A percentile compares a stretch with the other conserved stretches of the same genome.
Conservation (phyloP, 805 yeast genomes). For the Torulaspora microellipsoides region DNA sequence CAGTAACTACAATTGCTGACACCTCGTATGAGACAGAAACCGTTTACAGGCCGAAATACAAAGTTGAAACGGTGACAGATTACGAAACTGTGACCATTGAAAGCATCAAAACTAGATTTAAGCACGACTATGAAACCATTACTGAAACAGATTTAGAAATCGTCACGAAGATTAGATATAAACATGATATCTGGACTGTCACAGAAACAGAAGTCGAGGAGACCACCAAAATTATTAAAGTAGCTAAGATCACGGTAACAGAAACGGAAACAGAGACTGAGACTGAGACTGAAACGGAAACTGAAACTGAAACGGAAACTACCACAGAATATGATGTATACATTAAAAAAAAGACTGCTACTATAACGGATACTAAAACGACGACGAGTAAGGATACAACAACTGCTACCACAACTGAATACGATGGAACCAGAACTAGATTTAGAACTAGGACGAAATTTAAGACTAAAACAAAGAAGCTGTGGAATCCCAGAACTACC, state of each 20-base stretch:
- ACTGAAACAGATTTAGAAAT: conserved; percentile 23
- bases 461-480: conserved; percentile 1
- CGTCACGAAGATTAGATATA: conserved; percentile 19
- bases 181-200: conserved; percentile 17
- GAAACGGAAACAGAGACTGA: conserved; percentile 17
- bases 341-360: conserved; percentile 13
- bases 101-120: conserved; percentile 26
- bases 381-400: conserved; percentile 26
- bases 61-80: conserved; percentile 9
- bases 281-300: conserved; percentile 20
- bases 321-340: conserved; percentile 11
- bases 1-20: conserved; percentile 15
- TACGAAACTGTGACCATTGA: conserved; percentile 17
- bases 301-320: conserved; percentile 19
- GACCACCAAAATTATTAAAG: conserved; percentile 16
- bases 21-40: conserved; percentile 6
- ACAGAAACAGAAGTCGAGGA: conserved; percentile 26
- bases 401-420: conserved; percentile 11
- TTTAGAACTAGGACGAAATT: conserved; percentile 3
- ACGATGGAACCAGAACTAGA: conserved; percentile 6
- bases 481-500: conserved; percentile 7
- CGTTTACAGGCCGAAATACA: conserved; percentile 4
- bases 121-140: conserved; percentile 28
- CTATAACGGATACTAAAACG: conserved; percentile 21
- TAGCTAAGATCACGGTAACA: conserved; percentile 28